A percentile compares a stretch with the other conserved stretches of the same genome.
Evolutionary conservation across 768 basidiomycete genomes (phyloP).

Genomic region (Hericium alpestre): DNA sequence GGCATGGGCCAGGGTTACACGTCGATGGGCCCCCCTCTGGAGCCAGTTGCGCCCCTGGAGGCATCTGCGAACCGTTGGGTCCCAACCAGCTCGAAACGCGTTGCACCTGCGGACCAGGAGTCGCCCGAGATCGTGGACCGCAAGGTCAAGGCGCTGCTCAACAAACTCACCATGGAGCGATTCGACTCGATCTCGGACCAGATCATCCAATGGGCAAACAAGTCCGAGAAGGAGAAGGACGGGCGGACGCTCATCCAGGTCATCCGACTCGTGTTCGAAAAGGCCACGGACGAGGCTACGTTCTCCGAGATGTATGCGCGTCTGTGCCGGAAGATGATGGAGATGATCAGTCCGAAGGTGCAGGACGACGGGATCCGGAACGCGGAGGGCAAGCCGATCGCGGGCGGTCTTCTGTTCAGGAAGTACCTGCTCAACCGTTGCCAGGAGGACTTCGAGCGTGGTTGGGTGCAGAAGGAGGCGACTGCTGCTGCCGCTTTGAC

Average conservation of each 20-base stretch:
- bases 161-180: slow-evolving; percentile 94
- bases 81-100: slow-evolving; percentile 35
- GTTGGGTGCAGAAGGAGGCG: slow-evolving; percentile 84
- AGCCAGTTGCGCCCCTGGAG: slow-evolving; percentile 72
- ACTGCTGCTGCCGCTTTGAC: slow-evolving; percentile 77
- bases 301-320: slow-evolving; percentile 98
- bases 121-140: slow-evolving; percentile 83
- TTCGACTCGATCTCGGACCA: slow-evolving; percentile 94
- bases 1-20: slow-evolving; percentile 8
- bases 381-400: slow-evolving; percentile 75
- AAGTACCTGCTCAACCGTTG: slow-evolving; percentile 95
- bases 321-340: slow-evolving; percentile 92
- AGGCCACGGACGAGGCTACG: slow-evolving; percentile 90
- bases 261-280: slow-evolving; percentile 92
- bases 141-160: slow-evolving; percentile 84
- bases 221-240: slow-evolving; percentile 83
- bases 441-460: slow-evolving; percentile 95
- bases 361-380: slow-evolving; percentile 82
- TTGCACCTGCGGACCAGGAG: slow-evolving; percentile 39
- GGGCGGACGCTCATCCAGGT: slow-evolving; percentile 92
- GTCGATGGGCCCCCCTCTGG: slow-evolving; percentile 32
- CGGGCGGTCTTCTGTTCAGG: slow-evolving; percentile 90
- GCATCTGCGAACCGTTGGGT: slow-evolving; percentile 80
- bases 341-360: slow-evolving; percentile 78
- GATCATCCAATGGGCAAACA: slow-evolving; percentile 93